Evolutionary conservation across 352 stramenopile species (phyloP).

Genomic region (Globisporangium abappressorium): DNA sequence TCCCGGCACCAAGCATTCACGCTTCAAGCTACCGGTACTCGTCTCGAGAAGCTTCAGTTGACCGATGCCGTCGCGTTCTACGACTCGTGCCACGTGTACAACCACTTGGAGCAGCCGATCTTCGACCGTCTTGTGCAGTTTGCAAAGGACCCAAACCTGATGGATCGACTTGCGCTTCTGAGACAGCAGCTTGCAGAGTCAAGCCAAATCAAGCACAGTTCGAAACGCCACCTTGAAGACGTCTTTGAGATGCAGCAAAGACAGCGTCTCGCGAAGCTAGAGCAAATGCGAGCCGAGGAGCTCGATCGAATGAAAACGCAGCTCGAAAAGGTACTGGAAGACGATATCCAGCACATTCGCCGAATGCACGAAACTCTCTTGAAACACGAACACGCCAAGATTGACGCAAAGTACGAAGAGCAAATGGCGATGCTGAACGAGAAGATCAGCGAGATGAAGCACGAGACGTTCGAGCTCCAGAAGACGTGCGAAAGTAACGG

Average conservation of each 20-base stretch:
- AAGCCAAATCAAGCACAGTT: slow-evolving; percentile 46
- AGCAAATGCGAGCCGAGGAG: slow-evolving; percentile 32
- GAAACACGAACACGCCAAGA: slow-evolving; percentile 55
- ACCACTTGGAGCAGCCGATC: slow-evolving; percentile 68
- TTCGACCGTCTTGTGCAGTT: slow-evolving; percentile 67
- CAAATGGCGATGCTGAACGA: slow-evolving; percentile 34
- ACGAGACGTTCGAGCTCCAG: slow-evolving; percentile 44
- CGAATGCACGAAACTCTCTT: slow-evolving; percentile 59
- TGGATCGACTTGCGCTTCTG: slow-evolving; percentile 50
- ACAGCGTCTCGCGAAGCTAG: slow-evolving; percentile 36
- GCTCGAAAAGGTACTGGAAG: slow-evolving; percentile 47
- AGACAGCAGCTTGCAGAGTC: slow-evolving; percentile 50
- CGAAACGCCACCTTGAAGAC: slow-evolving; percentile 38
- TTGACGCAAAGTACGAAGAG: slow-evolving; percentile 59
- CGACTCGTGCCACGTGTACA: slow-evolving; percentile 49
- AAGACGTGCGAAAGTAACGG: slow-evolving; percentile 45
- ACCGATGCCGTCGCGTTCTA: slow-evolving; percentile 65
- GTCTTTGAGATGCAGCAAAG: slow-evolving; percentile 48
- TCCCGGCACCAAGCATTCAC: slow-evolving; percentile 52
- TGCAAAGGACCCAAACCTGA: slow-evolving; percentile 55
- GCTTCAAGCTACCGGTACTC: slow-evolving; percentile 31
- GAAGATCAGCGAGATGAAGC: slow-evolving; percentile 41
- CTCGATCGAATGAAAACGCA: slow-evolving; percentile 40
- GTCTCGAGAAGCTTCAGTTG: slow-evolving; percentile 52
- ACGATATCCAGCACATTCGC: slow-evolving; percentile 61